phyloP scores from a whole-genome alignment of 2,329 filamentous ascomycete genomes.

The Phyllosticta paracitricarpa region DNA sequence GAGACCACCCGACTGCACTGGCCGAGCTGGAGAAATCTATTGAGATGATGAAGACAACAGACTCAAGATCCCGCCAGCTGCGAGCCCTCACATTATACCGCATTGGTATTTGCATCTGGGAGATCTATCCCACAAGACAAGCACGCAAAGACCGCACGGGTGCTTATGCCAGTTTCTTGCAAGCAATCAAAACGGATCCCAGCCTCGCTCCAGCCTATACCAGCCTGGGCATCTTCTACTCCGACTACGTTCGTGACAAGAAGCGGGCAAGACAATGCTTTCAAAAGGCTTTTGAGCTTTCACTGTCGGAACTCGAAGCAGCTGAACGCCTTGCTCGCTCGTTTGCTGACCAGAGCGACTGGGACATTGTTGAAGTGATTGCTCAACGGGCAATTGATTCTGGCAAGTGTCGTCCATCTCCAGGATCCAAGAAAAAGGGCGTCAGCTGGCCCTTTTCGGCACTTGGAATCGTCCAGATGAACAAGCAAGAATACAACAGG shows the following conservation, averaged over 20 bases:
- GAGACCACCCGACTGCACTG: conserved; percentile 59
- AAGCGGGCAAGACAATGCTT: conserved; percentile 85
- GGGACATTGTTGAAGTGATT: conserved; percentile 92
- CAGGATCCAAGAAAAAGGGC: conserved; percentile 85
- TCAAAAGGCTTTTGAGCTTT: conserved; percentile 91
- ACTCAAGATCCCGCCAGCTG: conserved; percentile 56
- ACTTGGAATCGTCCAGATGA: conserved; percentile 85
- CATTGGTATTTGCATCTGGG: conserved; percentile 79
- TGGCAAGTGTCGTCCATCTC: conserved; percentile 81
- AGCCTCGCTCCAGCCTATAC: conserved; percentile 88
- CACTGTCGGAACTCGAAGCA: conserved; percentile 72
- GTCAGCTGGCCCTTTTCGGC: conserved; percentile 95
- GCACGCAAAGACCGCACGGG: conserved; percentile 72
- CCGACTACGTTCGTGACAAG: conserved; percentile 81
- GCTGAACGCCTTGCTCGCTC: conserved; percentile 76
- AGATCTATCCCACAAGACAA: conserved; percentile 61
- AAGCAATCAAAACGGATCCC: conserved; percentile 74
- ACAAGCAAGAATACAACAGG: conserved; percentile 81
- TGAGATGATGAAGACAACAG: conserved; percentile 51
- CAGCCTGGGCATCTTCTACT: conserved; percentile 80
- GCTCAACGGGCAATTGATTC: conserved; percentile 86
- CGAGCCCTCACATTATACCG: conserved; percentile 79
- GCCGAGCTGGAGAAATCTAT: conserved; percentile 63
- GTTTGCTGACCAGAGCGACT: conserved; percentile 85
- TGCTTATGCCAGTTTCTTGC: conserved; percentile 75